phyloP scores from a whole-genome alignment of 106 monocot species.

The Iris macrosiphon region DNA sequence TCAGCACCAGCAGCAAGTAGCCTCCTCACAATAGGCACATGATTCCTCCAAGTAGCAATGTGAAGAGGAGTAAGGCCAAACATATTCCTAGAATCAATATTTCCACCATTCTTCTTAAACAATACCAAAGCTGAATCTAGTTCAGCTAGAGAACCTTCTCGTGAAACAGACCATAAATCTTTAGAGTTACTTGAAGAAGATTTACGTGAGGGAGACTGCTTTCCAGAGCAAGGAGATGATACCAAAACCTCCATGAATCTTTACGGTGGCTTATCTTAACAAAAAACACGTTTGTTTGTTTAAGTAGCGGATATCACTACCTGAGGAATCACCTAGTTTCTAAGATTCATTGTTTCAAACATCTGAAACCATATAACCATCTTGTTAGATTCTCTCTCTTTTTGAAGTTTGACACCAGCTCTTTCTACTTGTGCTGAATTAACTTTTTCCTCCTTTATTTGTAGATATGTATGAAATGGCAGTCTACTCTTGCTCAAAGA shows the following conservation, averaged over 20 bases:
- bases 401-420: neutral
- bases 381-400: too few relatives aligned
- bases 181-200: conserved; percentile 35
- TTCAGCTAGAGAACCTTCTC: conserved; percentile 76
- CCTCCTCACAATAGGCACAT: conserved; percentile 90
- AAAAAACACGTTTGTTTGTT: too few relatives aligned
- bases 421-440: neutral
- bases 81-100: conserved; percentile 69
- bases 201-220: conserved; percentile 39
- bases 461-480: too few relatives aligned
- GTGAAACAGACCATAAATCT: conserved; percentile 61
- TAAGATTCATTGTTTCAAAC: too few relatives aligned
- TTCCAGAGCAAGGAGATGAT: conserved; percentile 35
- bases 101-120: conserved; percentile 89
- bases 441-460: neutral
- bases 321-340: too few relatives aligned
- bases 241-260: conserved; percentile 41
- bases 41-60: conserved; percentile 96
- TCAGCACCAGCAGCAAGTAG: conserved; percentile 94
- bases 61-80: conserved; percentile 92
- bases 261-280: too few relatives aligned
- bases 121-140: conserved; percentile 61
- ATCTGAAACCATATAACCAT: too few relatives aligned
- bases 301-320: too few relatives aligned
- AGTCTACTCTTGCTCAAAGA: neutral